phyloP scores from a whole-genome alignment of 371 early-diverging fungal genomes.

The Syncephalis plumigaleata region DNA sequence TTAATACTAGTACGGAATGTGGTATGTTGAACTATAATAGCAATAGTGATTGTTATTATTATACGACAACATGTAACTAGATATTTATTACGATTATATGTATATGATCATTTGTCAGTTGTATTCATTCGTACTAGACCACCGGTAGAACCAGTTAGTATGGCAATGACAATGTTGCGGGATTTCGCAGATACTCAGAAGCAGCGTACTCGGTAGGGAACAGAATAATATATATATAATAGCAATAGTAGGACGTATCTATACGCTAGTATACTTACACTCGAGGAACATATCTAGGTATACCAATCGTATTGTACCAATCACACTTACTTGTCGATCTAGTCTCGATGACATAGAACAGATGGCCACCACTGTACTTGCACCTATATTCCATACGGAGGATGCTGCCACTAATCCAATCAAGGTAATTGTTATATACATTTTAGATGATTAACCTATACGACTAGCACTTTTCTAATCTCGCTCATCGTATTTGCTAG shows the following conservation, averaged over 20 bases:
- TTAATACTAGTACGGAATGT: slow-evolving; percentile 11
- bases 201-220: slow-evolving; percentile 30
- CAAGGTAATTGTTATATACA: background rate
- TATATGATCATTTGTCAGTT: slow-evolving; percentile 13
- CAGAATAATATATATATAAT: background rate
- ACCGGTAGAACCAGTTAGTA: slow-evolving; percentile 33
- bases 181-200: slow-evolving; percentile 31
- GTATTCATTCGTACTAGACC: slow-evolving; percentile 25
- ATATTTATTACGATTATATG: background rate
- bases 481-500: slow-evolving; percentile 14
- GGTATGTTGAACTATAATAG: slow-evolving; percentile 12
- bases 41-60: background rate
- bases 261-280: background rate
- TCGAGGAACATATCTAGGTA: slow-evolving; percentile 12
- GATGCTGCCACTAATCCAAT: slow-evolving; percentile 9
- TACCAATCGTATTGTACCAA: slow-evolving; percentile 41
- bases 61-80: too few species aligned
- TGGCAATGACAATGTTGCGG: slow-evolving; percentile 34
- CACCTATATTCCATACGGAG: slow-evolving; percentile 28
- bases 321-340: slow-evolving; percentile 34
- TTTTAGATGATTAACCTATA: too few species aligned
- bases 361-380: slow-evolving; percentile 26
- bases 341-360: slow-evolving; percentile 33
- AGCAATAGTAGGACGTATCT: too few species aligned
- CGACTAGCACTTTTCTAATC: background rate